phyloP scores from a whole-genome alignment of 106 monocot genomes.

The Apostasia ramifera region DNA sequence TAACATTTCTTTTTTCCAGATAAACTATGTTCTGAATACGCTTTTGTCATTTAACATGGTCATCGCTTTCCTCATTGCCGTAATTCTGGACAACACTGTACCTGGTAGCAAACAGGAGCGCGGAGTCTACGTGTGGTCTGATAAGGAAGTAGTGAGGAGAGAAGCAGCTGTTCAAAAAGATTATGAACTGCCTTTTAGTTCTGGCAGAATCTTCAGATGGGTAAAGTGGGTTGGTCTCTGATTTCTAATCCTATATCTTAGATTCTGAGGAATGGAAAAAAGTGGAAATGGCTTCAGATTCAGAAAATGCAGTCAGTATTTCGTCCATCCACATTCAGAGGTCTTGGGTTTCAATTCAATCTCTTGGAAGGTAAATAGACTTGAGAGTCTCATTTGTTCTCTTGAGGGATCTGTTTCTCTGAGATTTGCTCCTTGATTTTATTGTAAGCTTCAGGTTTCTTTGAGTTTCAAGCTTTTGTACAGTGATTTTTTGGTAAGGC shows the following conservation, averaged over 20 bases:
- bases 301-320: too few species aligned
- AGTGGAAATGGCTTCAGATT: too few species aligned
- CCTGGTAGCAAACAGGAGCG: constrained; percentile 78
- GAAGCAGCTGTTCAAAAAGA: constrained; percentile 51
- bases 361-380: too few species aligned
- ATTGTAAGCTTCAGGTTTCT: too few species aligned
- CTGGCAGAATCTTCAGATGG: constrained; percentile 70
- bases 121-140: constrained; percentile 89
- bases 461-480: too few species aligned
- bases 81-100: constrained; percentile 89
- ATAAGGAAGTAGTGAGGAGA: constrained; percentile 48
- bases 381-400: too few species aligned
- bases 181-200: constrained; percentile 65
- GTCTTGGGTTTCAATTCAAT: too few species aligned
- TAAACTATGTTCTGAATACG: constrained; percentile 82
- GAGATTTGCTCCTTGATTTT: too few species aligned
- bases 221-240: constrained; percentile 89
- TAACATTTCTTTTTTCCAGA: constrained; percentile 24
- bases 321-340: too few species aligned
- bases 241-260: not conserved
- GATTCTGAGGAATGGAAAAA: too few species aligned
- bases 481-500: too few species aligned
- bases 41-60: constrained; percentile 83
- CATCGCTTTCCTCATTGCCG: constrained; percentile 66
- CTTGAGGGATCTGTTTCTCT: too few species aligned